phyloP scores from a whole-genome alignment of 805 yeast genomes.

The Spathaspora girioi region DNA sequence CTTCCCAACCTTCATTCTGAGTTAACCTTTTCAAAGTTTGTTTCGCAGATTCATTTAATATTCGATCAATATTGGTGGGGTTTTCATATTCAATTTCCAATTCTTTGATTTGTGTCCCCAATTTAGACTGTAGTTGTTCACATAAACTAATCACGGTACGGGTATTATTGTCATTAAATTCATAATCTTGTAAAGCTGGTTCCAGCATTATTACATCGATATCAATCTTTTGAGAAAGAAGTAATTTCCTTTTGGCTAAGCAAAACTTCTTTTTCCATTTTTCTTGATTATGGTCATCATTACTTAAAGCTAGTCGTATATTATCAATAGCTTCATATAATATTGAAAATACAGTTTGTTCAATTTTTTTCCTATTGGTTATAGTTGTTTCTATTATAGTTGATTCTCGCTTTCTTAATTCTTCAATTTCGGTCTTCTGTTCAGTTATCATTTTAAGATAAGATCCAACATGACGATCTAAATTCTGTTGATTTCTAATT shows the following conservation, averaged over 20 bases:
- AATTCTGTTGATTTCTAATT: conserved; percentile 65
- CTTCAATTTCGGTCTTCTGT: conserved; percentile 71
- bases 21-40: conserved; percentile 44
- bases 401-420: conserved; percentile 54
- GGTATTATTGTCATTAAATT: neutral
- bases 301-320: conserved; percentile 37
- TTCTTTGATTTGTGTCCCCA: conserved; percentile 44
- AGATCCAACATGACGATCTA: conserved; percentile 81
- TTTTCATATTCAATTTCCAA: conserved; percentile 48
- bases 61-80: conserved; percentile 50
- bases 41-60: conserved; percentile 42
- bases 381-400: conserved; percentile 37
- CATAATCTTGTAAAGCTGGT: conserved; percentile 7
- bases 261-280: conserved; percentile 40
- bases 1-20: conserved; percentile 58
- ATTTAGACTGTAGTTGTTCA: conserved; percentile 31
- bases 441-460: conserved; percentile 81
- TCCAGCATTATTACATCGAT: conserved; percentile 19
- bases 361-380: conserved; percentile 26
- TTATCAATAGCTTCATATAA: conserved; percentile 41
- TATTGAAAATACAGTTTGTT: conserved; percentile 36
- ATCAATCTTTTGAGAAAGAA: conserved; percentile 42
- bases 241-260: conserved; percentile 44
- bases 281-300: conserved; percentile 35
- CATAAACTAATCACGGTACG: conserved; percentile 17